phyloP scores from a whole-genome alignment of 176 grass and related monocot genomes.

The Coix lacrymajobi region DNA sequence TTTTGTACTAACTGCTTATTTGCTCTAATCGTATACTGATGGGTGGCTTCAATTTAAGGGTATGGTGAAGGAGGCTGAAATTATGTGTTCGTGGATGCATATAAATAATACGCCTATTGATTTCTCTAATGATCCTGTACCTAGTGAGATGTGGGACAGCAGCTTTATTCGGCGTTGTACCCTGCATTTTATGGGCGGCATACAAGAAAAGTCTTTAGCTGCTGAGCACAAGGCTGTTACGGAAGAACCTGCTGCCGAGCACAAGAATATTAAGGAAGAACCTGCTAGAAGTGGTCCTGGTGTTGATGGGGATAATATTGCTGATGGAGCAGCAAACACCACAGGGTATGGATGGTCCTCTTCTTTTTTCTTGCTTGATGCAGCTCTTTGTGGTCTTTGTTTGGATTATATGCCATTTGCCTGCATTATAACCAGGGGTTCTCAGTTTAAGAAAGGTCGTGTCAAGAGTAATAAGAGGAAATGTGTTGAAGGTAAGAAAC shows the following conservation, averaged over 20 bases:
- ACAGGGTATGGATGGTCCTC: not conserved
- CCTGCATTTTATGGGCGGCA: not conserved
- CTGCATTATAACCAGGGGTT: not conserved
- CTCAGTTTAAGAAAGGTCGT: too few species aligned
- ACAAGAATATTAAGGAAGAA: not conserved
- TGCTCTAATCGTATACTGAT: not conserved
- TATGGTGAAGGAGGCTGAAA: too few species aligned
- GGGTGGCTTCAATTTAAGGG: conserved; percentile 11
- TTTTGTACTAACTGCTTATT: not conserved
- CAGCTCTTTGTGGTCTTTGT: not conserved
- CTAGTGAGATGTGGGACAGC: not conserved
- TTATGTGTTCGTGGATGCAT: not conserved
- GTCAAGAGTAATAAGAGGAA: too few species aligned
- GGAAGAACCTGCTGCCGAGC: too few species aligned
- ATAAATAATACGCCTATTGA: not conserved
- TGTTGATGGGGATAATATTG: not conserved
- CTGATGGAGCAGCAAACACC: not conserved
- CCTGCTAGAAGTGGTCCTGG: not conserved
- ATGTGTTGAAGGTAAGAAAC: too few species aligned
- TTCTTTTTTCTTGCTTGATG: too few species aligned
- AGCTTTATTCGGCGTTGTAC: not conserved
- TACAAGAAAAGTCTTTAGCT: not conserved
- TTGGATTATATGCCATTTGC: not conserved
- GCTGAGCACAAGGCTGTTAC: not conserved
- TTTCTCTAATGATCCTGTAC: accelerated